Evolutionary conservation across 495 filamentous ascomycete species (phyloP), one percentile per base, ranked within the genome.

Genomic region (Podospora pseudoanserina): DNA sequence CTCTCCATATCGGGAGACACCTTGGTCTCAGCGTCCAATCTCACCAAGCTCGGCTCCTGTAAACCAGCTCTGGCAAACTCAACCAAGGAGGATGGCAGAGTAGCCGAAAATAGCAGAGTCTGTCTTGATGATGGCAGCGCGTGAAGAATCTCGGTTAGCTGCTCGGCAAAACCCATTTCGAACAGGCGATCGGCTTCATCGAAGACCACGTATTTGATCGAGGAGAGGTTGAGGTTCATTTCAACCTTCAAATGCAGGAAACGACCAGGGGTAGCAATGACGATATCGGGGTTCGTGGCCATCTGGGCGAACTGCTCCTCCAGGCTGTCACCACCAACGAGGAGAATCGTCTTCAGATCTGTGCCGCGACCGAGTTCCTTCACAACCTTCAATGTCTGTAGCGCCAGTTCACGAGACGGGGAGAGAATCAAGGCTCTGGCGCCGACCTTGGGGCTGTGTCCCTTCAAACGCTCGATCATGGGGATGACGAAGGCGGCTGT

Each of bases 401-500:
- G 79, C 11, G 95, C 95, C 70, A 99, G 80, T 77, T 99, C 95
- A 76, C 95, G 84, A 20, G 92, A 96, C 0, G 95, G 95, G 28
- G 94, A 97, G 72, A 99, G 72, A 49, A 99, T 89, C 65, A 98
- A 80, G 13, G 87, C 96, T 71, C 95, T 84, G 49, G 92, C 86
- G 28, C 95, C 95, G 68, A 98, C 86, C 74, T 87, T 88, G 11
- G 88, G 87, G 73, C 90, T 96, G 74, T 99, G 95, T n/a, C 86
- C 84, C 79, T 92, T 96, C 69, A 99, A 82, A 64, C 90, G 92
- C 81, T 98, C 91, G 68, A 99, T 91, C 94, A 99, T 95, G 56
- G 95, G 95, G 66, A 99, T 94, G 5, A 99, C 92, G 76, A 99
- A 99, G 16, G 95, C 94, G 2, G 94, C 95, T 0, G 94, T 97